Evolutionary conservation across 192 early-diverging fungal species (phyloP).

Genomic region (Jimgerdemannia lactiflua): DNA sequence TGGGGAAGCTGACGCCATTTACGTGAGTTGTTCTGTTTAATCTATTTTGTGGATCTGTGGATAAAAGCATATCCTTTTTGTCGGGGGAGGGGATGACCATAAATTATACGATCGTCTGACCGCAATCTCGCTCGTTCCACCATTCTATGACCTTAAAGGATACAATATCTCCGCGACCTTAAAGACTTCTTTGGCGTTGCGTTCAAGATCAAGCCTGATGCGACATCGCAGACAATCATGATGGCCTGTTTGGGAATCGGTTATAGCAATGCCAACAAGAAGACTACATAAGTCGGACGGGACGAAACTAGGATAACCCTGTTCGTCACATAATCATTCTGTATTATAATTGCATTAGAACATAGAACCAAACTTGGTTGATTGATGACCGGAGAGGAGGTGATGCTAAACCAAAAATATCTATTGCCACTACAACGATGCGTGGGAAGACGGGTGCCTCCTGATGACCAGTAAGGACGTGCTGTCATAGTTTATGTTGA

Average conservation of each 20-base stretch:
- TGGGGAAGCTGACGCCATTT: constrained; percentile 83
- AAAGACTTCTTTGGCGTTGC: constrained; percentile 85
- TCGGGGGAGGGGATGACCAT: neutral
- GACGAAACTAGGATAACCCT: neutral
- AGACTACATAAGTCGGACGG: constrained; percentile 49
- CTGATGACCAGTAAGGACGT: too few species aligned
- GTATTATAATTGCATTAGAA: too few species aligned
- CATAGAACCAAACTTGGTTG: too few species aligned
- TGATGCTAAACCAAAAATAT: too few species aligned
- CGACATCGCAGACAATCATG: constrained; percentile 46
- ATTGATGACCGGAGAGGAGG: too few species aligned
- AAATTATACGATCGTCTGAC: neutral
- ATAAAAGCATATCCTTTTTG: neutral
- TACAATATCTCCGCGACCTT: constrained; percentile 91
- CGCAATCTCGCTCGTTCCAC: neutral
- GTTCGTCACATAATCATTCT: too few species aligned
- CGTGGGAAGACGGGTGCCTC: too few species aligned
- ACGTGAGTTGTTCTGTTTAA: constrained; percentile 52
- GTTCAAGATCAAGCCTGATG: constrained; percentile 82
- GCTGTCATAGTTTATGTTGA: too few species aligned
- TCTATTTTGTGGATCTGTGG: neutral
- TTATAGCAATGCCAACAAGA: constrained; percentile 90
- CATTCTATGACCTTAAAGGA: constrained; percentile 36
- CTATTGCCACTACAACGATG: too few species aligned
- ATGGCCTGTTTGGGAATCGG: constrained; percentile 89